Evolutionary conservation across 2,329 filamentous ascomycete genomes (phyloP), one percentile per base, ranked within the genome.

Genomic region (Cladosporium phlei): DNA sequence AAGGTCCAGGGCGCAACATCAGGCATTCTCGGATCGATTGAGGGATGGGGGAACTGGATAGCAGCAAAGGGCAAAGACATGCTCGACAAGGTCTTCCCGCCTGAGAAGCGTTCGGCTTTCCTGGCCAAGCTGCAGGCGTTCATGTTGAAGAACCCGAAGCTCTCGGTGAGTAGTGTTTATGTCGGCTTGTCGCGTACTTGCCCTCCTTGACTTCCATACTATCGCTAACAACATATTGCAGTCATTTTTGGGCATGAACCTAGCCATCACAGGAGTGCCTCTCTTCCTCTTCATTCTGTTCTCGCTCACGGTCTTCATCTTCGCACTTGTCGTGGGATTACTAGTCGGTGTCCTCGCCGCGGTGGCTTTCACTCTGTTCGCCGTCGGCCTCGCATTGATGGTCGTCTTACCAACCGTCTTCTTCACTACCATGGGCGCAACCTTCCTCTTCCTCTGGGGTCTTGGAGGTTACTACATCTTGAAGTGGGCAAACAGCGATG

Each of bases 371-470:
- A 77, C 78, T 1, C 72, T 85, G 38, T 82, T 85, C 69, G 83
- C 80, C 72, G 75, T 81, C 44, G 79, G 81, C 40, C 64, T 87
- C 34, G 84, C 83, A 2, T 69, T 86, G 9, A 62, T 87, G 38
- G 61, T 90, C 30, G 74, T 93, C 12, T 67, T 87, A 0, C 86
- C 86, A 1, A 77, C 80, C 0, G 68, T 91, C 28, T 77, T 86
- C 63, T 64, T 87, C 52, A 82, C 83, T 2, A 79, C 76, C 10
- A 75, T 75, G 38, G 64, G 81, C 17, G 85, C 79, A 4, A 67
- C 81, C 1, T 74, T 83, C 50, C 66, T 84, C 51, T 91, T 86
- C 79, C 66, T 78, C 14, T 86, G 82, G 80, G 80, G 75, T 6
- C 68, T 85, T 7, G 77, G 73, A 11, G 76, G 74, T 38, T 89